phyloP scores from a whole-genome alignment of 129 eudicot genomes.

The Centrapalus pauciflorus region DNA sequence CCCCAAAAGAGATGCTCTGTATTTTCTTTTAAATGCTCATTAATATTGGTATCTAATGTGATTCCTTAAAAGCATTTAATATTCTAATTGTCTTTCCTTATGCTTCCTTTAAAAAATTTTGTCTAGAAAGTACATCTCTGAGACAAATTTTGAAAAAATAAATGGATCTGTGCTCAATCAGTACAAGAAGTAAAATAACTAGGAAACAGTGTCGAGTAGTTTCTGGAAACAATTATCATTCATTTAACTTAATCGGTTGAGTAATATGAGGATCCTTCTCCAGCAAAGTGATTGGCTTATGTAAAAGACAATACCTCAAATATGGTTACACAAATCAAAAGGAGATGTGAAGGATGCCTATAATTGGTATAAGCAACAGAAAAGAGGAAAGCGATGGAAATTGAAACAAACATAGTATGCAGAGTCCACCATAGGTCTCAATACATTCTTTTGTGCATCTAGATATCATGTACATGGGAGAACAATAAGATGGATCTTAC shows the following conservation, averaged over 20 bases:
- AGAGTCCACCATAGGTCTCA: not conserved
- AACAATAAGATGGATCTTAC: not conserved
- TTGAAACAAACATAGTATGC: not conserved
- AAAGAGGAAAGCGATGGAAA: not conserved
- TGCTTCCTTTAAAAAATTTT: too few relatives aligned
- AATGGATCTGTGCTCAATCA: not conserved
- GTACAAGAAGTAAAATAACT: not conserved
- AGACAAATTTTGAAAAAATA: too few relatives aligned
- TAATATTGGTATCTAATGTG: not conserved
- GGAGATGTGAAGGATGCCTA: not conserved
- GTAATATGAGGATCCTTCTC: not conserved
- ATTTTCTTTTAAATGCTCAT: not conserved
- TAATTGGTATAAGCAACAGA: not conserved
- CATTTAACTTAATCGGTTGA: not conserved
- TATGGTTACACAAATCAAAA: not conserved
- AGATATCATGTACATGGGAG: not conserved
- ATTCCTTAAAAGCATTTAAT: not conserved
- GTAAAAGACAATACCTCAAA: not conserved
- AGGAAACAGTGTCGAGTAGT: not conserved
- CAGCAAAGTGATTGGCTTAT: not conserved
- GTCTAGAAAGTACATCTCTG: too few relatives aligned
- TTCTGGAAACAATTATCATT: not conserved
- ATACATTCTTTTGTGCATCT: not conserved
- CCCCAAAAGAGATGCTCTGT: too few relatives aligned
- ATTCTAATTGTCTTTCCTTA: not conserved